phyloP scores from a whole-genome alignment of 1,284 basidiomycete genomes.

The Gastroboletus turbinatus region DNA sequence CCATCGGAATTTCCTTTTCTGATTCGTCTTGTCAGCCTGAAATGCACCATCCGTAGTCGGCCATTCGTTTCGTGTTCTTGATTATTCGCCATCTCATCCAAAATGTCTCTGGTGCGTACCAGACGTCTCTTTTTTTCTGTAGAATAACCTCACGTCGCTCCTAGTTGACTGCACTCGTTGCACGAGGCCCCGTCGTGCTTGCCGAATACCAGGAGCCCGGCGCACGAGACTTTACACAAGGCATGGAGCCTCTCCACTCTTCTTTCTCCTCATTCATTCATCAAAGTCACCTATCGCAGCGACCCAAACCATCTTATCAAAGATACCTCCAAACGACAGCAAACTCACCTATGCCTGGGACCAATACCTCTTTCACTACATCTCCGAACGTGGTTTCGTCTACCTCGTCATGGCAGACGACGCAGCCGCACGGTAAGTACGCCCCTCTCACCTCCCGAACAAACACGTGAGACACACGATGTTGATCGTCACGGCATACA shows the following conservation, averaged over 20 bases:
- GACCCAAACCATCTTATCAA: conserved; percentile 88
- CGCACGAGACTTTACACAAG: conserved; percentile 83
- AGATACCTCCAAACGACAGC: conserved; percentile 92
- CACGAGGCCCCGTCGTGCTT: conserved; percentile 76
- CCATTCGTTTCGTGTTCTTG: too few relatives aligned
- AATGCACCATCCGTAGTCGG: too few relatives aligned
- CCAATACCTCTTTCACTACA: conserved; percentile 94
- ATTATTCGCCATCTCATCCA: neutral
- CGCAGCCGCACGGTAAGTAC: conserved; percentile 73
- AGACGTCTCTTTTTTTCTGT: neutral
- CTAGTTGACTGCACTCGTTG: conserved; percentile 85
- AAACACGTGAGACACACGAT: neutral
- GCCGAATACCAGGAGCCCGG: conserved; percentile 77
- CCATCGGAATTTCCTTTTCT: conserved; percentile 22
- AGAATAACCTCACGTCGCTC: neutral
- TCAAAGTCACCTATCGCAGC: conserved; percentile 44
- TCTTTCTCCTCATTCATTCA: conserved; percentile 1
- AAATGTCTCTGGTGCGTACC: conserved; percentile 25
- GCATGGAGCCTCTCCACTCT: conserved; percentile 36
- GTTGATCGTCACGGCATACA: conserved; percentile 27
- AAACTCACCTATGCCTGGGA: conserved; percentile 97
- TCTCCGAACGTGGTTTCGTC: conserved; percentile 82
- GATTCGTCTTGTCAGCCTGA: neutral
- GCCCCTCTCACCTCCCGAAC: too few relatives aligned
- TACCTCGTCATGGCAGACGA: conserved; percentile 96